Conservation (phyloP, 1,284 basidiomycete genomes). For the Macrocystidia cucumis region DNA sequence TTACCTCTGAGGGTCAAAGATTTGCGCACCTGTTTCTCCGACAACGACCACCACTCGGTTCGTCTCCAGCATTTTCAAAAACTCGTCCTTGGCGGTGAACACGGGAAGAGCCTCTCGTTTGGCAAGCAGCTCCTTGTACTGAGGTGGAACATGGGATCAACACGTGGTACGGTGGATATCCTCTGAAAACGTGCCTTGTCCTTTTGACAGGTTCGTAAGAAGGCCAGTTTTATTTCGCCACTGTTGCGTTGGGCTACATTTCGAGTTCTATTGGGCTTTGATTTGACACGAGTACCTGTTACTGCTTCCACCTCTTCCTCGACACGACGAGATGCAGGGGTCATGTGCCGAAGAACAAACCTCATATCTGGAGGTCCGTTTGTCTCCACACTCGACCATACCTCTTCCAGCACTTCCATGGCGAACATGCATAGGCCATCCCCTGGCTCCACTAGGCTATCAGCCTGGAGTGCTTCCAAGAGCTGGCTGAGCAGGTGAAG, state of each 20-base stretch:
- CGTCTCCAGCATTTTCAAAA: slow-evolving; percentile 51
- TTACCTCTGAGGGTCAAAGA: too few species aligned
- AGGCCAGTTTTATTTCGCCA: slow-evolving; percentile 46
- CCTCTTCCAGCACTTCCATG: slow-evolving; percentile 68
- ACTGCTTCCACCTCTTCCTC: slow-evolving; percentile 4
- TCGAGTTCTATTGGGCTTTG: slow-evolving; percentile 4
- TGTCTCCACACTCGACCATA: slow-evolving; percentile 59
- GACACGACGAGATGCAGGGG: background rate
- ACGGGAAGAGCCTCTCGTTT: slow-evolving; percentile 68
- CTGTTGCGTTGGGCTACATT: slow-evolving; percentile 46
- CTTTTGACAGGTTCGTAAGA: slow-evolving; percentile 37
- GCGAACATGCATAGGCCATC: slow-evolving; percentile 73
- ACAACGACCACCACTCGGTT: slow-evolving; percentile 78
- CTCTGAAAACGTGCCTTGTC: slow-evolving; percentile 23
- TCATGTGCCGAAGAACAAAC: slow-evolving; percentile 43
- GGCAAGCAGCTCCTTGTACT: slow-evolving; percentile 53
- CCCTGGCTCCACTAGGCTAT: slow-evolving; percentile 53
- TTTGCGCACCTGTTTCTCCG: slow-evolving; percentile 76
- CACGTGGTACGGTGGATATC: background rate
- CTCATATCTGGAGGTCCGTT: slow-evolving; percentile 69
- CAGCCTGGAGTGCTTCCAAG: slow-evolving; percentile 43
- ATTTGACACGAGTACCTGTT: slow-evolving; percentile 2
- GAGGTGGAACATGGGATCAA: background rate
- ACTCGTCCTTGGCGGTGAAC: slow-evolving; percentile 58
- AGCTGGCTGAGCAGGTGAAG: slow-evolving; percentile 74